Base-by-base conservation (phyloP, 2,329 filamentous ascomycete species). In the Colletotrichum phormii region DNA sequence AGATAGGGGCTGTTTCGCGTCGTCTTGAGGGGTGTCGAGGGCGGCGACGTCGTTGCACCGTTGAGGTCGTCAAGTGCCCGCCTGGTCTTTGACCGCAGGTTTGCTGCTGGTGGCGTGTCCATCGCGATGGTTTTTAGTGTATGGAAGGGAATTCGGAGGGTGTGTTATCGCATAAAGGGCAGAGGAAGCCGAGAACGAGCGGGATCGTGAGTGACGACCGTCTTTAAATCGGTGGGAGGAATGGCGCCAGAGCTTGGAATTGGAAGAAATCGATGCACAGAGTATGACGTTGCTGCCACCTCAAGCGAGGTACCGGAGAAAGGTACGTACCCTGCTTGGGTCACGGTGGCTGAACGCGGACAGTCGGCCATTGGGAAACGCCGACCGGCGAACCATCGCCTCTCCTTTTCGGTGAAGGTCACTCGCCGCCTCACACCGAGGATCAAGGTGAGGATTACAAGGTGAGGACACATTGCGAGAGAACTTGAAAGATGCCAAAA, bases 1-100 rank as follows among this genome's bases (percentile, higher is more conserved):
- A 95, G 86, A 82, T 89, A 90, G 3, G 93, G 92, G 54, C 85
- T 82, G 77, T 81, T 85, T 74, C 86, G 86, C 53, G 76, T 78
- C 29, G 78, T 77, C 63, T 78, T 72, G 2, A 35, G 54, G 18
- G 72, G 54, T 6, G 54, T 15, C 22, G 29, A 63, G 2, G 64
- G 65, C 54, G 65, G 65, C 67, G 67, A 64, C 18, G 66, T 58
- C 4, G 71, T 24, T 35, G 61, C 71, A 35, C 60, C 66, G 58
- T 67, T 73, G 57, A 72, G 71, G 22, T 75, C 69, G 64, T 72
- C 74, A 5, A 75, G 64, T 60, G 67, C 74, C 57, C 67, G 74
- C 33, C 72, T 67, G 62, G 69, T 75, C 9, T 73, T 74, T 58
- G 61, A 71, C 33, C 74, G 72, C 33, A 75, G 59, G 55, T 73